Base-by-base conservation (phyloP, 192 early-diverging fungal species). In the Rhizoclosmatium globosum region DNA sequence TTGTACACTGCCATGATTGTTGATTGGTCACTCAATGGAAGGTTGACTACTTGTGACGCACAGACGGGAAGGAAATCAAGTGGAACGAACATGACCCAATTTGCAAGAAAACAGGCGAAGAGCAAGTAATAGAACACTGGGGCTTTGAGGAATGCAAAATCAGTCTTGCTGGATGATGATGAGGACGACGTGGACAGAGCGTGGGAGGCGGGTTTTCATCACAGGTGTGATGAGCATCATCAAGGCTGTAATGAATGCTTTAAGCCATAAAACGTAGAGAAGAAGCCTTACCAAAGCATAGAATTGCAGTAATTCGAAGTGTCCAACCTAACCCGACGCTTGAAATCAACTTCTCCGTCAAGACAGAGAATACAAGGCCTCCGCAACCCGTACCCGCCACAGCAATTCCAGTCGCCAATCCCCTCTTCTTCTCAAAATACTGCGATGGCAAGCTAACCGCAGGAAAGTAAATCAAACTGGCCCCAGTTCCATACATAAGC, bases 331-430 rank as follows among this genome's bases (percentile, higher is more conserved):
- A 79, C 1, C 93, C 95, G 42, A 93, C 17, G 1, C 44, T 58
- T 38, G 87, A 84, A 4, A 96, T 86, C 61, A 93, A 81, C 3
- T 79, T 80, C 60, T 89, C 89, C 0, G 85, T 88, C 4, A 91
- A 82, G 31, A 88, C 86, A 1, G 92, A 84, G n/a, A 95, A 85
- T 53, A 82, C 86, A 47, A 95, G 78, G 1, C 94, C 93, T 65
- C 94, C 94, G n/a, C 92, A 59, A 45, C 94, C 93, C 4, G 72
- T 43, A 0, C 94, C 94, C 15, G 93, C 72, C 48, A 94, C 86
- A 39, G 94, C 90, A 38, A 94, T 61, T 15, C 93, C 94, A 6
- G 92, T 85, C 2, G 94, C 94, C 48, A 94, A 61, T 0, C 91
- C 92, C 9, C 92, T 85, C 56, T 85, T 81, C 72, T 86, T 87